These are phyloP conservation scores for Linum tenue DNA, from an alignment of 345 rosid species.

Conservation along the genomic window DNA sequence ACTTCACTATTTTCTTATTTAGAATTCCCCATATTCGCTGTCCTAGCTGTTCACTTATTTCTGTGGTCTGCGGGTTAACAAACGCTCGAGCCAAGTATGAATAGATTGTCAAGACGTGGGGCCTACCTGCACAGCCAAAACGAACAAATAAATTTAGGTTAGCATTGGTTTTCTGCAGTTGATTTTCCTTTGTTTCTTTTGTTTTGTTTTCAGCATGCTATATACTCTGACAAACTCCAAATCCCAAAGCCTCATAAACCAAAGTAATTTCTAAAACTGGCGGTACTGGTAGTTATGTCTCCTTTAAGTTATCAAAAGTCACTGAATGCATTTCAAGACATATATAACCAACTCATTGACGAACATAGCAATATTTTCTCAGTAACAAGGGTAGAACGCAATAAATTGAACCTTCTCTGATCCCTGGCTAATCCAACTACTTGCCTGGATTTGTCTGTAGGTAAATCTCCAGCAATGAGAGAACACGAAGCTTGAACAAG, in stretches of 20 bases:
- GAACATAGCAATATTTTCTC: background rate
- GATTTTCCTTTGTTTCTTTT: too few relatives aligned
- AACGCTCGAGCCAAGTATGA: conserved; percentile 68
- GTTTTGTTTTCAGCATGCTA: too few relatives aligned
- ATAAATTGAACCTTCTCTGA: background rate
- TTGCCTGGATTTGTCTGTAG: conserved; percentile 85
- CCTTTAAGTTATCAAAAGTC: too few relatives aligned
- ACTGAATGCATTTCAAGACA: too few relatives aligned
- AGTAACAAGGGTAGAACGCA: background rate
- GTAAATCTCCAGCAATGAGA: conserved; percentile 86
- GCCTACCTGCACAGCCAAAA: conserved; percentile 43
- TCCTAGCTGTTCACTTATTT: conserved; percentile 78
- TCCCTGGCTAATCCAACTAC: conserved; percentile 10
- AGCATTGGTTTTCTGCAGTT: too few relatives aligned
- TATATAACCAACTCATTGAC: background rate
- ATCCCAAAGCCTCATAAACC: too few relatives aligned
- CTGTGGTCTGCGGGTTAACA: conserved; percentile 61
- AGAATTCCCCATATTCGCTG: conserved; percentile 89
- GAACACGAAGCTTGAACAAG: conserved; percentile 83
- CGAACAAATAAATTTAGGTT: background rate
- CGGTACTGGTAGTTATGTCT: too few relatives aligned
- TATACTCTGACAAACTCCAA: too few relatives aligned
- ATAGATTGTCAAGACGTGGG: conserved; percentile 80
- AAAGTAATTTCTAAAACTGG: too few relatives aligned
- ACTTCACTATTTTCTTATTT: conserved; percentile 80